phyloP scores from a whole-genome alignment of 139 green algal genomes.

The Ettlia oleoabundans region DNA sequence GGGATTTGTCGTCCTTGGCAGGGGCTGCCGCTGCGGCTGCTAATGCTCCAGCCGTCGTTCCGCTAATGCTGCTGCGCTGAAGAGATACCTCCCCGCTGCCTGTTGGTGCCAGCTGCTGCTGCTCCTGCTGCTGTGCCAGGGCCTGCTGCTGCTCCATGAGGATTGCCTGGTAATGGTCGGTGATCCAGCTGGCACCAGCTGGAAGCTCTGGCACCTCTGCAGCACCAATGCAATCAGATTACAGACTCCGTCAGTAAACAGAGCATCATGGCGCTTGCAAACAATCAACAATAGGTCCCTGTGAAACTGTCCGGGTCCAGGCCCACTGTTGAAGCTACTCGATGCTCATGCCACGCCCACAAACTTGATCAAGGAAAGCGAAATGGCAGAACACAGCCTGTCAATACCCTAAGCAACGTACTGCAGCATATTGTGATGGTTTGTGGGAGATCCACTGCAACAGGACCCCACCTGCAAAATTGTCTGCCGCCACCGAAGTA shows the following conservation, averaged over 20 bases:
- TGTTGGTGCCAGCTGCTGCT: not conserved
- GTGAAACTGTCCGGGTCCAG: no score
- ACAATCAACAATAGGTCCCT: no score
- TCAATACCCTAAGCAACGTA: no score
- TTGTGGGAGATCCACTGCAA: no score
- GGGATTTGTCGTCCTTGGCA: not conserved
- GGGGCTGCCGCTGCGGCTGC: not conserved
- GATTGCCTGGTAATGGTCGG: slow-evolving; percentile 34
- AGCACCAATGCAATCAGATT: not conserved
- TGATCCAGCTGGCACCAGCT: slow-evolving; percentile 13
- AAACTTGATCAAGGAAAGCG: no score
- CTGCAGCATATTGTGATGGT: no score
- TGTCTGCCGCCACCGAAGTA: slow-evolving; percentile 68
- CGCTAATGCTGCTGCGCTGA: no score
- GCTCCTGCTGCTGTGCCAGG: not conserved
- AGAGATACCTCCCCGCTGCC: not conserved
- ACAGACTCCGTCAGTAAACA: no score
- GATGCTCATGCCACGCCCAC: no score
- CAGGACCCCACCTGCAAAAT: slow-evolving; percentile 60
- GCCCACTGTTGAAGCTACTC: no score
- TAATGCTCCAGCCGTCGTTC: not conserved
- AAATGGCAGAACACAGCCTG: no score
- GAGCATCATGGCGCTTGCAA: no score
- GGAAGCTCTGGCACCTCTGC: slow-evolving; percentile 29
- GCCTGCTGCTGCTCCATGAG: slow-evolving; percentile 30